phyloP scores from a whole-genome alignment of 306 rosid genomes.

The Hylodesmum podocarpum region DNA sequence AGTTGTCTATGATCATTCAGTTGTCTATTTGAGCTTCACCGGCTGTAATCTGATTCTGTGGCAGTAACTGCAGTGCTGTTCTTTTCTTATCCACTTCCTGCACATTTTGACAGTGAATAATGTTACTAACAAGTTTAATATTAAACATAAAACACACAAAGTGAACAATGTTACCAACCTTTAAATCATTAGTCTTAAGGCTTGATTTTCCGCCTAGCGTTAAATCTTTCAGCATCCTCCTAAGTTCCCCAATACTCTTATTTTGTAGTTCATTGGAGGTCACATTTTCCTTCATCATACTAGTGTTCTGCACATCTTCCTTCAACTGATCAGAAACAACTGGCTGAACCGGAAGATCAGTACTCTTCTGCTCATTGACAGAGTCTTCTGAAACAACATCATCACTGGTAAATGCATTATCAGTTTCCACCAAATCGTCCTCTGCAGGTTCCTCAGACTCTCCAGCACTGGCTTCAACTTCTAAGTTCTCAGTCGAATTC shows the following conservation, averaged over 20 bases:
- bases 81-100: slow-evolving; percentile 54
- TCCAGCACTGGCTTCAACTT: slow-evolving; percentile 16
- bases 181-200: neutral
- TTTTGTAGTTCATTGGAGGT: neutral
- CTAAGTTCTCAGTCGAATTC: too few species aligned
- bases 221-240: slow-evolving; percentile 41
- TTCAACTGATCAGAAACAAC: slow-evolving; percentile 22
- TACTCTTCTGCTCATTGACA: neutral
- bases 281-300: slow-evolving; percentile 31
- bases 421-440: neutral
- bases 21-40: slow-evolving; percentile 26
- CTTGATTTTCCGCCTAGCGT: slow-evolving; percentile 9
- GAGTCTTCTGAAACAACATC: neutral
- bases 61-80: slow-evolving; percentile 68
- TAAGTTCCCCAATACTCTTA: slow-evolving; percentile 53
- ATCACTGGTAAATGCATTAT: neutral
- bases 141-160: neutral
- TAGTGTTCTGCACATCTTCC: slow-evolving; percentile 38
- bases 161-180: slow-evolving; percentile 15
- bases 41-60: slow-evolving; percentile 47
- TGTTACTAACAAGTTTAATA: neutral
- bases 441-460: neutral
- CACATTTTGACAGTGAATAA: neutral
- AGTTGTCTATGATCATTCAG: neutral
- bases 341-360: slow-evolving; percentile 14